Percentiles rank a stretch among this genome's conserved stretches.
Evolutionary conservation across 2,329 filamentous ascomycete genomes (phyloP).

Genomic region (Chaetothyriales sp.): DNA sequence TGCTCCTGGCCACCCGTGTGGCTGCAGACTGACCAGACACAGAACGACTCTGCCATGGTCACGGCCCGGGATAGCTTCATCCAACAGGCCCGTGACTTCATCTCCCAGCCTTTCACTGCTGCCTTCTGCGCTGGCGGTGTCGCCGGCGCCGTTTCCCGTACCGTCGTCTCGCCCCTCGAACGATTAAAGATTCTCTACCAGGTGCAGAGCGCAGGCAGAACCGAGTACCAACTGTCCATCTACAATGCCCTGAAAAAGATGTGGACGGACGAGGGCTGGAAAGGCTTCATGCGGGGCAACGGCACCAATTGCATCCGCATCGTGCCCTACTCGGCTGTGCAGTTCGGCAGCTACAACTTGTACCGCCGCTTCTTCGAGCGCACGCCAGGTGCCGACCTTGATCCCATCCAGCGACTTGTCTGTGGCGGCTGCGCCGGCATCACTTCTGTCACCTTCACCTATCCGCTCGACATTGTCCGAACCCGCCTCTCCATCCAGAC

Average conservation of each 20-base stretch:
- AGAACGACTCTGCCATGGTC: not conserved
- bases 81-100: conserved; percentile 17
- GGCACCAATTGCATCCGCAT: conserved; percentile 98
- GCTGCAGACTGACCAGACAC: not conserved
- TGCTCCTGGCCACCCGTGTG: too few relatives aligned
- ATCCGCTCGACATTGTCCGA: conserved; percentile 93
- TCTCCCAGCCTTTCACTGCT: conserved; percentile 75
- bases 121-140: conserved; percentile 91
- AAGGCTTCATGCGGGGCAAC: conserved; percentile 93
- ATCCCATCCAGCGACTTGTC: conserved; percentile 60
- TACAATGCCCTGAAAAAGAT: conserved; percentile 83
- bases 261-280: conserved; percentile 94
- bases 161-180: conserved; percentile 90
- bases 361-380: conserved; percentile 83
- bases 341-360: conserved; percentile 95
- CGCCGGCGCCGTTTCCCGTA: conserved; percentile 91
- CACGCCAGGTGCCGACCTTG: conserved; percentile 58
- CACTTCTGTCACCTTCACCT: conserved; percentile 88
- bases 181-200: conserved; percentile 97
- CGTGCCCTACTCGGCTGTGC: conserved; percentile 92
- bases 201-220: conserved; percentile 76
- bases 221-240: conserved; percentile 88
- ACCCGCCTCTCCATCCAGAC: conserved; percentile 92
- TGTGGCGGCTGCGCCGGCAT: conserved; percentile 88
- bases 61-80: not conserved